Evolutionary conservation across 148 eudicot species (phyloP), one percentile per base, ranked within the genome.

Genomic region (Diospyros lotus): DNA sequence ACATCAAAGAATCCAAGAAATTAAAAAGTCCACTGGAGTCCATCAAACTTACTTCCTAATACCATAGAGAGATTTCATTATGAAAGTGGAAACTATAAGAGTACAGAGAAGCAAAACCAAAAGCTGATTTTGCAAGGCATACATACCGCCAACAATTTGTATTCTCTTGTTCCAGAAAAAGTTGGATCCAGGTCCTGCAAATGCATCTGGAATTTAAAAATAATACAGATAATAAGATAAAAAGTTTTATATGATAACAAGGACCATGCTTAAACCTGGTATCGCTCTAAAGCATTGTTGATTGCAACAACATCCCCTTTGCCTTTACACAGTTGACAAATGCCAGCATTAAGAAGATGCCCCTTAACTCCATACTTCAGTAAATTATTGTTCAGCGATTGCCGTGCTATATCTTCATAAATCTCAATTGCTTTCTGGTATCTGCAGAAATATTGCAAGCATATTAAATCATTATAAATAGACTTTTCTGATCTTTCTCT

Each of bases 331-430:
- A 93, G 87, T 71, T 87, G 98, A 84, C 97, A 93, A 72, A 93
- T 79, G 55, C 95, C 97, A 75, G 97, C 97, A 75, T 89, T 89
- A 6, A 93, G 90, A 66, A 93, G 96, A 79, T 93, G 91, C 5
- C 92, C 92, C 84, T 83, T 82, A 58, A 80, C 93, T 82, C 90
- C 96, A 79, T 90, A 93, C 82, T 85, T 90, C 73, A 90, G 86
- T 76, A 89, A 58, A 73, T 87, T 85, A 70, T 81, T 90, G 58
- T 79, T 88, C 52, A 86, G 74, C 3, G 93, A 88, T 46, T 90
- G 84, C 10, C 79, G 78, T 2, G 93, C 91, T 72, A 90, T 84
- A 60, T 87, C 89, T 82, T 90, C 98, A 77, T 80, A 89, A 50
- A 89, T 85, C 73, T 82, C 91, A 51, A 84, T 84, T 6, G 96